phyloP scores from a whole-genome alignment of 495 filamentous ascomycete genomes.

The Acidiella bohemica region DNA sequence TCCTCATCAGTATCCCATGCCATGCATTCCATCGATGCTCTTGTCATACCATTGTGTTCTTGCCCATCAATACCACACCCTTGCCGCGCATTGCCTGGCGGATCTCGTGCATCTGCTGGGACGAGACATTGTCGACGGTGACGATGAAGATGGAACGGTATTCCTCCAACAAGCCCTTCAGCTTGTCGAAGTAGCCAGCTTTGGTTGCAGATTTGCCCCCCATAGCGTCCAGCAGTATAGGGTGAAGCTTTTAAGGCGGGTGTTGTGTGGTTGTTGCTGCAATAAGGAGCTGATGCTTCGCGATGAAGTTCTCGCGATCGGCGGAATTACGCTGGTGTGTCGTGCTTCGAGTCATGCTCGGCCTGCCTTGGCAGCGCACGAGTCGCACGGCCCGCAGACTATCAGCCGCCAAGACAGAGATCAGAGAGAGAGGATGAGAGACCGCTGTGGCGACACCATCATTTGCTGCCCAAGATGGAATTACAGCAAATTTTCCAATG shows the following conservation, averaged over 20 bases:
- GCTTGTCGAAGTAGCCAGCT: slow-evolving; percentile 98
- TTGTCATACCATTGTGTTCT: slow-evolving; percentile 86
- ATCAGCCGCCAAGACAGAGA: no score
- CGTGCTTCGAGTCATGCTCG: no score
- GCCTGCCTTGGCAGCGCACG: no score
- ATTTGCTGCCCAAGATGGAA: no score
- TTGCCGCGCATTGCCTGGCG: slow-evolving; percentile 73
- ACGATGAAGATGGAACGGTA: slow-evolving; percentile 90
- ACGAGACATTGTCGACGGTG: slow-evolving; percentile 49
- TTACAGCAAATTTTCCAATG: no score
- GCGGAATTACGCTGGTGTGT: no score
- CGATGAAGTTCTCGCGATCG: no score
- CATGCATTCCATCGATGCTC: neutral
- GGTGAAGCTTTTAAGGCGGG: slow-evolving; percentile 16
- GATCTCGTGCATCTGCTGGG: slow-evolving; percentile 99
- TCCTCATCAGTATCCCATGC: slow-evolving; percentile 10
- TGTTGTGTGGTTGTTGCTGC: slow-evolving; percentile 1
- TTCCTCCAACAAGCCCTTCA: slow-evolving; percentile 81
- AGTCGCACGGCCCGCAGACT: no score
- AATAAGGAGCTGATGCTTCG: no score
- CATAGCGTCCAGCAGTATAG: slow-evolving; percentile 63
- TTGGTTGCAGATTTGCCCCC: slow-evolving; percentile 94
- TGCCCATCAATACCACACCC: slow-evolving; percentile 95
- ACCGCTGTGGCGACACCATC: no score
- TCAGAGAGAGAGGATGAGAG: no score